Evolutionary conservation across 108 stramenopile species (phyloP).

Genomic region (Cylindrotheca fusiformis): DNA sequence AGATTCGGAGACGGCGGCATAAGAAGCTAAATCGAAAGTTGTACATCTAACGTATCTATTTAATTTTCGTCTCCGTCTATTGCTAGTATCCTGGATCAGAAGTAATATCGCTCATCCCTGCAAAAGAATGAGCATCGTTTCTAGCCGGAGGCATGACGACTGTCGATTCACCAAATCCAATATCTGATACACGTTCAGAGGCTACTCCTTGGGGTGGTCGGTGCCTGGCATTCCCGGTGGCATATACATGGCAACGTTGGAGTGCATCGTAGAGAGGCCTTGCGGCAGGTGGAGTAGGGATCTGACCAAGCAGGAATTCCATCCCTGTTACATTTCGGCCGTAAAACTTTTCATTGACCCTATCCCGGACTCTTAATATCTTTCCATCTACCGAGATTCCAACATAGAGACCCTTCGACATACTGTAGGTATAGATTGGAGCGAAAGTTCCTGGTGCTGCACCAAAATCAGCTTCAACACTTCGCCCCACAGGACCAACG

Average conservation of each 20-base stretch:
- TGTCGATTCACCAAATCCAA: conserved; percentile 22
- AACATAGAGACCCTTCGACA: conserved; percentile 92
- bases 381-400: conserved; percentile 93
- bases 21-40: too few relatives aligned
- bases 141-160: conserved; percentile 31
- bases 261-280: conserved; percentile 88
- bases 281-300: conserved; percentile 82
- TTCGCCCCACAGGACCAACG: conserved; percentile 90
- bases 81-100: conserved; percentile 38
- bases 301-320: conserved; percentile 66
- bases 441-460: conserved; percentile 57
- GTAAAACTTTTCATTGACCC: conserved; percentile 97
- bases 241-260: conserved; percentile 80
- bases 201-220: background rate
- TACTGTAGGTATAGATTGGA: conserved; percentile 91
- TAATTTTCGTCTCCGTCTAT: too few relatives aligned
- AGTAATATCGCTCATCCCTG: conserved; percentile 50
- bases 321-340: conserved; percentile 61
- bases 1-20: too few relatives aligned
- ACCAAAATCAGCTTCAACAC: conserved; percentile 84
- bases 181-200: conserved; percentile 1
- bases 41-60: too few relatives aligned
- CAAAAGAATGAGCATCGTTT: conserved; percentile 38
- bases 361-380: conserved; percentile 72
- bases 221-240: conserved; percentile 12